phyloP scores from a whole-genome alignment of 2,329 filamentous ascomycete species.

The Nemania diffusa region DNA sequence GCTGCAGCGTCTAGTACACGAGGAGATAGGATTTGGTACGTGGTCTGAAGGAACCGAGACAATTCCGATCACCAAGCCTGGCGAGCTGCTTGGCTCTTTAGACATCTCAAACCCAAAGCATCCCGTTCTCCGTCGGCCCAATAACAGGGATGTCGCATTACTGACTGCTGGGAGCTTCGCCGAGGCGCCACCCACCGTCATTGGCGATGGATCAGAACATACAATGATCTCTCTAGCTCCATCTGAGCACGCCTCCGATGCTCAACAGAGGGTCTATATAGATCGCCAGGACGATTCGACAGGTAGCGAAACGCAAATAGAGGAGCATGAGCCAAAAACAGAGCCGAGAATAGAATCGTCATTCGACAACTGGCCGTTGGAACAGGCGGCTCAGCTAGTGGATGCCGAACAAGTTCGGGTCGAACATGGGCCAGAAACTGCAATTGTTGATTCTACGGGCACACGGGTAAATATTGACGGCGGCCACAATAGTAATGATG shows the following conservation, averaged over 20 bases:
- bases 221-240: not conserved
- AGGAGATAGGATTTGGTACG: constrained; percentile 29
- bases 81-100: constrained; percentile 1
- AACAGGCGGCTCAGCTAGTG: no score
- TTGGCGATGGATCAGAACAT: not conserved
- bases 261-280: not conserved
- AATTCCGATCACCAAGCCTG: not conserved
- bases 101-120: constrained; percentile 10
- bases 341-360: not conserved
- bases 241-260: not conserved
- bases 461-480: no score
- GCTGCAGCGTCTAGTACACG: constrained; percentile 45
- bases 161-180: not conserved
- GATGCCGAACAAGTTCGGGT: no score
- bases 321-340: not conserved
- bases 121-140: constrained; percentile 3
- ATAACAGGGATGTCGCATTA: not conserved
- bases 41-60: constrained; percentile 32
- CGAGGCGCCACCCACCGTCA: not conserved
- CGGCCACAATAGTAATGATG: no score
- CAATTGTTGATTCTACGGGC: no score
- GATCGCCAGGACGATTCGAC: not conserved
- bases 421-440: no score
- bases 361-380: no score
- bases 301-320: not conserved